Base-by-base conservation (phyloP, 2,329 filamentous ascomycete species). In the Macroventuria anomochaeta region DNA sequence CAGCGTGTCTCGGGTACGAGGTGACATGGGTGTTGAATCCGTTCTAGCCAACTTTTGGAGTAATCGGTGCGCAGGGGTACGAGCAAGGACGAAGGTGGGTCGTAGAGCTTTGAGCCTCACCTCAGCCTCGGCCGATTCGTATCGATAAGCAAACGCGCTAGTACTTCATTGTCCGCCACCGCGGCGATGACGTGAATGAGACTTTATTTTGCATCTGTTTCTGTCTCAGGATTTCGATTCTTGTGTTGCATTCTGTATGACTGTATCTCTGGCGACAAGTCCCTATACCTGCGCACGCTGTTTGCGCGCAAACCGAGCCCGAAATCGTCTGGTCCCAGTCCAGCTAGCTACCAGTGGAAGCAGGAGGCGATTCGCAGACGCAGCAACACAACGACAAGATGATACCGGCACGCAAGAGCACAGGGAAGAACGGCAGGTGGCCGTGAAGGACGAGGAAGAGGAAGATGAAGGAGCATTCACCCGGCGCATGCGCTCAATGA, bases 401-500 rank as follows among this genome's bases (percentile, higher is more conserved):
- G 51, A 61, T 37, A 25, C 12, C 17, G 38, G 17, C 6, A 46
- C 42, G 10, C 28, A 46, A 32, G 36, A 47, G 17, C 42, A 36
- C 32, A 2, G 21, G 2, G 23, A 25, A n/a, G 21, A 21, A 21
- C 34, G n/a, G 20, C 12, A 21, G 28, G 10, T 10, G 12, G 36
- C 29, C 17, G 10, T 28, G 10, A 42, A 54, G 23, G 41, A 54
- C 13, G 59, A 67, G 31, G 59, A 67, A 34, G 59, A 67, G 31
- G 59, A 67, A 34, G 59, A 71, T 47, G 71, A 80, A 53, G 83
- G 84, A 5, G 84, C 85, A 17, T 82, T 88, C 80, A 81, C 82
- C 2, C 76, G 82, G 15, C 78, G 84, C 15, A 71, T 88, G 52
- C 78, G 80, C 4, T 78, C 83, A 53, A 83, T 88, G 83, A 85